These are phyloP conservation scores for Knoxdaviesia capensis DNA, from an alignment of 2,329 filamentous ascomycete genomes.

Conservation along the genomic window DNA sequence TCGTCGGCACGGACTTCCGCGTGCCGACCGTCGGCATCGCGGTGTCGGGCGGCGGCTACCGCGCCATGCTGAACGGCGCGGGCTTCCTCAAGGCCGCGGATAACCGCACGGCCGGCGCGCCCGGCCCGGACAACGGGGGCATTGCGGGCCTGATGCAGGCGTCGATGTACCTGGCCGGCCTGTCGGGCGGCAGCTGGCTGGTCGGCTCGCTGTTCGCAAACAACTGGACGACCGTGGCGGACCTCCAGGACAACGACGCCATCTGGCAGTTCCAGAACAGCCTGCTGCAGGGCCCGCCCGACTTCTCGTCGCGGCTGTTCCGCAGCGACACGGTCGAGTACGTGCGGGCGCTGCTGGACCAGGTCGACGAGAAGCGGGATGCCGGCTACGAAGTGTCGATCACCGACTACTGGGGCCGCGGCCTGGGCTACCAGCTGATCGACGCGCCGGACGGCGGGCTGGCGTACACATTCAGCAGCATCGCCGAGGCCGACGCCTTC, in stretches of 20 bases:
- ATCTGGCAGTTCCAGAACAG: slow-evolving; percentile 21
- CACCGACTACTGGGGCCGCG: slow-evolving; percentile 80
- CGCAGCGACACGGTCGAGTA: slow-evolving; percentile 14
- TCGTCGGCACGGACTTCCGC: slow-evolving; percentile 6
- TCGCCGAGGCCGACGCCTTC: slow-evolving; percentile 23
- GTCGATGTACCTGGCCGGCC: slow-evolving; percentile 58
- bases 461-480: slow-evolving; percentile 62
- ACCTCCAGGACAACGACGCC: slow-evolving; percentile 12
- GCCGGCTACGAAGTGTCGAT: slow-evolving; percentile 37
- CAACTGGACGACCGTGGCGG: slow-evolving; percentile 55
- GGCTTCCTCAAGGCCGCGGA: slow-evolving; percentile 68
- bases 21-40: slow-evolving; percentile 50
- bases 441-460: slow-evolving; percentile 56
- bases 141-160: slow-evolving; percentile 67
- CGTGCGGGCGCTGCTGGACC: slow-evolving; percentile 15
- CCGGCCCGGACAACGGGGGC: slow-evolving; percentile 31
- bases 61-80: slow-evolving; percentile 69
- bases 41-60: slow-evolving; percentile 67
- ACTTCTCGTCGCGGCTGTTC: slow-evolving; percentile 12
- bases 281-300: slow-evolving; percentile 15
- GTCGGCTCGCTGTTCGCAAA: slow-evolving; percentile 68
- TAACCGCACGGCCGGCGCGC: slow-evolving; percentile 39
- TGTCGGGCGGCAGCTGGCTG: slow-evolving; percentile 72
- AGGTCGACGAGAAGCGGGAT: slow-evolving; percentile 16
- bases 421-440: slow-evolving; percentile 70